phyloP scores from a whole-genome alignment of 2,329 filamentous ascomycete species.

The Chaetomium sp. region DNA sequence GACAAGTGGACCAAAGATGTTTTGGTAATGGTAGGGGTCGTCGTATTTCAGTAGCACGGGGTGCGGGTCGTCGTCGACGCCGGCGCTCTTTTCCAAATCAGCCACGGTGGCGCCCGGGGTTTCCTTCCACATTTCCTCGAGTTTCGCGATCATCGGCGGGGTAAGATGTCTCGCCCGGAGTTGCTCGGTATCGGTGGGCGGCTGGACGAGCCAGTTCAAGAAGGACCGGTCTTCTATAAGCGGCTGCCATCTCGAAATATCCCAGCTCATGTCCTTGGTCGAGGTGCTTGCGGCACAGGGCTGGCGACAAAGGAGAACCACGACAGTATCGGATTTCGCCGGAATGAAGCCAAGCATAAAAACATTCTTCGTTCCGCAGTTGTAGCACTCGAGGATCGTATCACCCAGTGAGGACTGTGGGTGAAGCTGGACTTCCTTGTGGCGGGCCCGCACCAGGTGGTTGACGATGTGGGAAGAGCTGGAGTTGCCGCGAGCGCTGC shows the following conservation, averaged over 20 bases:
- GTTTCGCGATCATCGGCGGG: conserved; percentile 90
- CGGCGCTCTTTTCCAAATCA: conserved; percentile 87
- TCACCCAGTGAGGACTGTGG: conserved; percentile 91
- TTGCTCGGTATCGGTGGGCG: conserved; percentile 91
- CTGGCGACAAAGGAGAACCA: conserved; percentile 93
- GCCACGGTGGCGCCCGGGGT: conserved; percentile 84
- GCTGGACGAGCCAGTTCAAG: conserved; percentile 85
- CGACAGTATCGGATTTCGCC: conserved; percentile 96
- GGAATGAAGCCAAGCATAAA: conserved; percentile 98
- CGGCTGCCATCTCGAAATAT: conserved; percentile 95
- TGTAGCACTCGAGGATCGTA: conserved; percentile 97
- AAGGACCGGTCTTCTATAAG: conserved; percentile 97
- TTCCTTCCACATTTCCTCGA: conserved; percentile 99
- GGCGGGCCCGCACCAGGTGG: conserved; percentile 91
- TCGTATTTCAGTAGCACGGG: conserved; percentile 93
- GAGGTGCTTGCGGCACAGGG: conserved; percentile 93
- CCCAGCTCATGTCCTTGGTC: conserved; percentile 99
- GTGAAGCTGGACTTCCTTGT: conserved; percentile 98
- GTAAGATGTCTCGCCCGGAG: conserved; percentile 91
- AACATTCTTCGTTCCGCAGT: conserved; percentile 98
- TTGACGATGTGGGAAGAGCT: conserved; percentile 98
- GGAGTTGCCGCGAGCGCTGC: conserved; percentile 93
- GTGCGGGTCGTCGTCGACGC: conserved; percentile 91
- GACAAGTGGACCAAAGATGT: conserved; percentile 95
- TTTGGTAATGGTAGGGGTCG: conserved; percentile 97